Base-by-base conservation (phyloP, 495 filamentous ascomycete genomes). In the Talaromyces adpressus region DNA sequence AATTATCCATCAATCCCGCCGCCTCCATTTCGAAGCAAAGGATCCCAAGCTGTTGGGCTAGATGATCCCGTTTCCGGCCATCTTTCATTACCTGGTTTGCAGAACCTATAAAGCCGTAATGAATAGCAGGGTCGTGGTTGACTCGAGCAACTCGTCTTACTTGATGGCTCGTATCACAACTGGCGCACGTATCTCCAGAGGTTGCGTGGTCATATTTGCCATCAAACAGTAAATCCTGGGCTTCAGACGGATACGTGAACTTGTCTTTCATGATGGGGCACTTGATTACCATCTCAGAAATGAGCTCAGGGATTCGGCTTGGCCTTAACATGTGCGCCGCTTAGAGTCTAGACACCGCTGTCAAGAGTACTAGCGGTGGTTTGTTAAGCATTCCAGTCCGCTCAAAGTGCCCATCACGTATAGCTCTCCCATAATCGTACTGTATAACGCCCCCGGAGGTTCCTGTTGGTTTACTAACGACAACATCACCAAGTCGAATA, bases 1-100 rank as follows among this genome's bases (percentile, higher is more conserved):
- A 68, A 18, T 64, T 51, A 39, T 72, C 62, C 65, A 72, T 72
- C 36, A 75, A 41, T 2, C 72, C 72, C 16, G 70, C 72, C 14
- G 72, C 72, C 68, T 79, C 75, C 71, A 57, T 74, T 71, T 45
- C 36, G 67, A 65, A 76, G 60, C 69, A 74, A 18, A 73, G 45
- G 2, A 71, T 68, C 47, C 54, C 63, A 53, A 69, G 70, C 32
- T 78, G 70, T 27, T 66, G 68, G 32, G 68, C 69, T 63, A 77
- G 57, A 36, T 56, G 52, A 39, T 70, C 54, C n/a, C 68, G 36
- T 16, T 25, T 32, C 0, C 45, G 16, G 4, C 59, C 68, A 61
- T 66, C 29, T 53, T 61, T 67, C 56, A 68, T 64, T 4, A 66
- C 61, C 36, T 34, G 25, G 23, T 68, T 67, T 20, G 32, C 67